A percentile compares a stretch with the other conserved stretches of the same genome.
These are phyloP conservation scores for Phytophthora melonis DNA, from an alignment of 352 stramenopile species.

Conservation along the genomic window DNA sequence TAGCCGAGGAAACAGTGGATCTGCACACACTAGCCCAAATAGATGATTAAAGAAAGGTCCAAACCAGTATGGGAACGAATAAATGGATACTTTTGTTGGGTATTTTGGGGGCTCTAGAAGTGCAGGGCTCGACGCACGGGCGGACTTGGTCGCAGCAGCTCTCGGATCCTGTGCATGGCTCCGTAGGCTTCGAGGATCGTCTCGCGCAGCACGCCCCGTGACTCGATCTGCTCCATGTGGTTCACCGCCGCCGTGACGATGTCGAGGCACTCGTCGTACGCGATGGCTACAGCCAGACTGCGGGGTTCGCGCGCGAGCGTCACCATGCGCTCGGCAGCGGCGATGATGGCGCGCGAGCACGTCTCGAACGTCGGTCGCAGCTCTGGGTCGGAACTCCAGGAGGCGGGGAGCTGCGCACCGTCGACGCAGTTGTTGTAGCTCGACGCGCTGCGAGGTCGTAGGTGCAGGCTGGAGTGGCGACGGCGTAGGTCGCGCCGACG, in stretches of 20 bases:
- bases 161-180: slow-evolving; percentile 37
- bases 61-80: too few species aligned
- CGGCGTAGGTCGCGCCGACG: slow-evolving; percentile 7
- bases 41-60: too few species aligned
- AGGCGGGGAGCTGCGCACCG: slow-evolving; percentile 5
- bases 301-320: slow-evolving; percentile 21
- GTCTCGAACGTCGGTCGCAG: slow-evolving; percentile 24
- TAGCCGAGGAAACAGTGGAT: too few species aligned
- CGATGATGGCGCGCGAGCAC: slow-evolving; percentile 33
- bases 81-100: too few species aligned
- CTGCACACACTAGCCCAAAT: too few species aligned
- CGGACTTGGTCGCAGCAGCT: slow-evolving; percentile 33
- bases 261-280: slow-evolving; percentile 47
- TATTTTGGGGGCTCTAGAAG: slow-evolving; percentile 24
- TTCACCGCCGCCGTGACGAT: slow-evolving; percentile 42
- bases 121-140: slow-evolving; percentile 38
- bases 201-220: slow-evolving; percentile 9
- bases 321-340: slow-evolving; percentile 38
- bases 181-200: slow-evolving; percentile 29
- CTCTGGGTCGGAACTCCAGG: slow-evolving; percentile 13
- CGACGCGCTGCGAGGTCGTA: slow-evolving; percentile 1
- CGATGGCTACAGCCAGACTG: slow-evolving; percentile 39
- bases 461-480: slow-evolving; percentile 17
- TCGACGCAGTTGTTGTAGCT: slow-evolving; percentile 20
- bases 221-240: slow-evolving; percentile 32